These are phyloP conservation scores for Stramenopiles sp. DNA, from an alignment of 352 stramenopile genomes.

Conservation along the genomic window DNA sequence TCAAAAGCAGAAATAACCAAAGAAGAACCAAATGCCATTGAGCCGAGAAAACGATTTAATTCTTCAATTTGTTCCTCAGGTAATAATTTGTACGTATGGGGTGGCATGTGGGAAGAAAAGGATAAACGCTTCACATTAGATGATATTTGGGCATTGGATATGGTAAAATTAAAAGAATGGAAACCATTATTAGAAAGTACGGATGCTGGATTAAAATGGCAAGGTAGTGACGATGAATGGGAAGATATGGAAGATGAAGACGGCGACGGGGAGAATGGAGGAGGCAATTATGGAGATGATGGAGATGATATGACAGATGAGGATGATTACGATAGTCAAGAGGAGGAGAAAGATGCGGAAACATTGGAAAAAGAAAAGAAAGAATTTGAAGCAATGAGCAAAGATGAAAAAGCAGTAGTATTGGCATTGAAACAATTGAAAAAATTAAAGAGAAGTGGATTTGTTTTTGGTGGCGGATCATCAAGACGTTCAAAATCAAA, in stretches of 20 bases:
- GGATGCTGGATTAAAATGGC: constrained; percentile 73
- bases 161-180: too few relatives aligned
- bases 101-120: constrained; percentile 12
- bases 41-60: neutral
- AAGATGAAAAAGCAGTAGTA: constrained; percentile 27
- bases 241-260: constrained; percentile 57
- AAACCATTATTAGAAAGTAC: too few relatives aligned
- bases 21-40: neutral
- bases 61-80: too few relatives aligned
- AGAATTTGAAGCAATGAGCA: constrained; percentile 19
- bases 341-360: constrained; percentile 15
- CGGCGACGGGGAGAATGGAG: constrained; percentile 28
- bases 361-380: constrained; percentile 14
- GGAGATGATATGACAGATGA: constrained; percentile 10
- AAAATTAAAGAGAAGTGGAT: too few relatives aligned
- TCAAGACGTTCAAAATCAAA: too few relatives aligned
- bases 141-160: too few relatives aligned
- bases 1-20: neutral
- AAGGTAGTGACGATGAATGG: constrained; percentile 86
- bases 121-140: too few relatives aligned
- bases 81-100: too few relatives aligned
- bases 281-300: constrained; percentile 20
- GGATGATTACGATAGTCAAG: neutral
- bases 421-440: too few relatives aligned
- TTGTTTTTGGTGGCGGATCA: too few relatives aligned